Base-by-base conservation (phyloP, 164 flowering plant species). In the Cinnamomum chago region DNA sequence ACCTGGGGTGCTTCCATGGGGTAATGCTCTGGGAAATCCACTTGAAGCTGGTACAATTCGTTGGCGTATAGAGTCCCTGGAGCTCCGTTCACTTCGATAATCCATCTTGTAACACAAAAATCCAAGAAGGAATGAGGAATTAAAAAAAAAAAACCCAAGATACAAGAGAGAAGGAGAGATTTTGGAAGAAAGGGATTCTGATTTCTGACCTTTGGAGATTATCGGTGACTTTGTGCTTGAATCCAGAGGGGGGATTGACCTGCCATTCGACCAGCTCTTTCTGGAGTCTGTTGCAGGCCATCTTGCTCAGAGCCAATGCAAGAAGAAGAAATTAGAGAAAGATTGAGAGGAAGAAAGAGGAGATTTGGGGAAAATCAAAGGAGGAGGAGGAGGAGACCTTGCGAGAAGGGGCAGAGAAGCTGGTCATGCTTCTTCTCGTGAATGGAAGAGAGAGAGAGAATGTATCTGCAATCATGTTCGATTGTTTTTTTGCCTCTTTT, bases 1-100 rank as follows among this genome's bases (percentile, higher is more conserved):
- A 90, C 98, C 94, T 93, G 98, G 10, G 98, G 98, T 7, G 98
- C 91, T 84, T 93, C 98, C 95, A 93, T 93, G 7, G 97, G 98
- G 79, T 93, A 93, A 84, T 93, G 91, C 82, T 90, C 98, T 12
- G 82, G 82, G 64, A 80, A 80, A 74, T 80, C 82, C 6, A 80
- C 82, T 40, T 80, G 82, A 22, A 80, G 78, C 73, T 80, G 82
- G 70, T 77, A 80, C 3, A 71, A 15, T 72, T 80, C 82, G 62
- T 77, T 84, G 1, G 94, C 88, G 75, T 93, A 93, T 20, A 92
- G 80, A 58, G 95, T 93, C 30, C 95, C 98, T 0, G 94, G 82
- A 3, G 95, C 97, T 68, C 95, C 98, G 76, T 72, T 83, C 67
- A 92, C 95, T 71, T 80, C 82, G 22, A 80, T 77, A 25, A 80